phyloP scores from a whole-genome alignment of 192 early-diverging fungal species.

The Coemansia sp. region DNA sequence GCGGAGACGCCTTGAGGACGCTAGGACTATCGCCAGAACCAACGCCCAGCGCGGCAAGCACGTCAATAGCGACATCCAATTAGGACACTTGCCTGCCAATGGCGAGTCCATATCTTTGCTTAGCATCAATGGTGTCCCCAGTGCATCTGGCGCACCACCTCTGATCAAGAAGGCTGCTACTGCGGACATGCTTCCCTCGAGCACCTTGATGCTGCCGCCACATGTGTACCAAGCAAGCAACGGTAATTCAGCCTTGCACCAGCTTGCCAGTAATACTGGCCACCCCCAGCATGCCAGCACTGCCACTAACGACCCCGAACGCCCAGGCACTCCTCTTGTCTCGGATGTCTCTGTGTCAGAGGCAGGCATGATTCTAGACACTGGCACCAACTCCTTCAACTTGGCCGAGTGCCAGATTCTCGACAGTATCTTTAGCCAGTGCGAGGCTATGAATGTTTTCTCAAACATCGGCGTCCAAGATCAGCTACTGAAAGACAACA shows the following conservation, averaged over 20 bases:
- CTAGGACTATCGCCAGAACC: conserved; percentile 46
- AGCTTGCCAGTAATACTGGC: not conserved
- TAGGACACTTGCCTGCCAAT: not conserved
- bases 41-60: conserved; percentile 33
- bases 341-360: not conserved
- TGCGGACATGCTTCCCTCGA: not conserved
- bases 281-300: not conserved
- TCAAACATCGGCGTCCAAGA: not conserved
- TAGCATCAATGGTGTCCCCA: not conserved
- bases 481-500: not conserved
- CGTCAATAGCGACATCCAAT: not conserved
- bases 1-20: conserved; percentile 42
- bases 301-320: not conserved
- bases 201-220: not conserved
- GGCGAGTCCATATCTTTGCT: not conserved
- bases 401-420: not conserved
- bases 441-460: not conserved
- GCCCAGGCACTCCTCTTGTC: not conserved
- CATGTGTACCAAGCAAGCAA: conserved; percentile 1
- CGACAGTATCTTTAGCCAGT: not conserved
- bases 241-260: not conserved
- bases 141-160: not conserved
- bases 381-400: not conserved
- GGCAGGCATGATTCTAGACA: not conserved
- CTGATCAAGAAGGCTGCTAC: not conserved